phyloP scores from a whole-genome alignment of 1,284 basidiomycete species.

The Hemileia vastatrix region DNA sequence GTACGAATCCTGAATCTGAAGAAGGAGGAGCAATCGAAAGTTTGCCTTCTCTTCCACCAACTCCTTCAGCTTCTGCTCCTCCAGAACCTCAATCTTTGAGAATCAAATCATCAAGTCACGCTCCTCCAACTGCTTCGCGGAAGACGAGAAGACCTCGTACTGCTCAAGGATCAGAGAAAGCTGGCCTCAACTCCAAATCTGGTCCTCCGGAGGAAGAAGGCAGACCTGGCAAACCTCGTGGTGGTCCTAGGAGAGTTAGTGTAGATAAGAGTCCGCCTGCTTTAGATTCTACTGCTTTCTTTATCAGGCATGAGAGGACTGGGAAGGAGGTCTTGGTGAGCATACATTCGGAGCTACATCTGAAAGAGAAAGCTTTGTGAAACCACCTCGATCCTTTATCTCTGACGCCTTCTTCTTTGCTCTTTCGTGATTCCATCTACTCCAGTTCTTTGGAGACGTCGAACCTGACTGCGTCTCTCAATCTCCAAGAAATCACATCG shows the following conservation, averaged over 20 bases:
- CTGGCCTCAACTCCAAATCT: slow-evolving; percentile 23
- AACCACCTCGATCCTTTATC: background rate
- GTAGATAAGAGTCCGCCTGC: no score
- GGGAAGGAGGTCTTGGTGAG: slow-evolving; percentile 59
- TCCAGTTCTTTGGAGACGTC: slow-evolving; percentile 46
- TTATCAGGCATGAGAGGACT: slow-evolving; percentile 56
- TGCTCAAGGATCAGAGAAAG: slow-evolving; percentile 31
- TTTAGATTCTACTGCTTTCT: slow-evolving; percentile 65
- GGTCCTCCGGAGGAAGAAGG: background rate
- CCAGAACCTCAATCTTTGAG: background rate
- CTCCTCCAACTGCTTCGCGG: background rate
- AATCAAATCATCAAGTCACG: background rate
- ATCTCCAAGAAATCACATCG: slow-evolving; percentile 52
- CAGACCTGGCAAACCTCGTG: background rate
- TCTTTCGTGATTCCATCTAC: background rate
- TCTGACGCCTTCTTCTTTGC: background rate
- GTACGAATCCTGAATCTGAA: background rate
- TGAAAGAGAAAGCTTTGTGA: background rate
- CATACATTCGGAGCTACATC: background rate
- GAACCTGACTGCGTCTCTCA: slow-evolving; percentile 61
- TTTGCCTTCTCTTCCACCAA: background rate
- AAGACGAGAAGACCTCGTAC: slow-evolving; percentile 28
- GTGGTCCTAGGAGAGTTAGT: slow-evolving; percentile 39
- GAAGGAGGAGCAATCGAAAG: background rate
- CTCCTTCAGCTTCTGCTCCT: background rate